Evolutionary conservation across 768 basidiomycete genomes (phyloP), one percentile per base, ranked within the genome.

Genomic region (Boletus pseudo-olivaceus): DNA sequence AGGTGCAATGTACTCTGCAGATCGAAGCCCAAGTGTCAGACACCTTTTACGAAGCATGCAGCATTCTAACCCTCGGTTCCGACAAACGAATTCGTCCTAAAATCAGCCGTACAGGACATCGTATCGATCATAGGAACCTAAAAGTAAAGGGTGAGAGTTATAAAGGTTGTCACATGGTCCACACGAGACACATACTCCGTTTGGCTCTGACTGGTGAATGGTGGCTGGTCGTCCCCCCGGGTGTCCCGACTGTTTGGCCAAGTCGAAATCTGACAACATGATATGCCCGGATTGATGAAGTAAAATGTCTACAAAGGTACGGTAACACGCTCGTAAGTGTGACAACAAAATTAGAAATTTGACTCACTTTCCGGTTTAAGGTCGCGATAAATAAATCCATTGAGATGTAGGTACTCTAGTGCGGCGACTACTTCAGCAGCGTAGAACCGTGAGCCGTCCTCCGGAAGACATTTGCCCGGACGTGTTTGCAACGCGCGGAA

Each of bases 331-430:
- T 41, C 42, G 35, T 30, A 15, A 55, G 37, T 37, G 27, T 37
- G 51, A 54, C 51, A 34, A 62, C 51, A 49, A 42, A 58, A 43
- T 43, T 56, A 51, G 40, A 49, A 44, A 43, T 34, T 19, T 15
- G 23, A 79, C 97, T 64, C 75, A 99, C 97, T 99, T 77, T 99
- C 97, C 32, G 97, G 97, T 73, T 99, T 99, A 50, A 99, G 83
- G 80, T 99, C 97, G 51, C 97, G 85, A 76, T 99, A 99, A 64
- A 98, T 98, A 77, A 95, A 98, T 27, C 97, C 97, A 85, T 98
- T 98, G 54, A 99, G 82, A 79, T 99, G 97, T 51, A 99, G 79
- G 71, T 99, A 99, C 77, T 99, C 97, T 67, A 99, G 76, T 26
- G 97, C 97, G 42, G 96, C 95, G 50, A 90, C 88, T 32, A 99